Conservation (phyloP, 2,329 filamentous ascomycete genomes). For the Neospermospora avenae region DNA sequence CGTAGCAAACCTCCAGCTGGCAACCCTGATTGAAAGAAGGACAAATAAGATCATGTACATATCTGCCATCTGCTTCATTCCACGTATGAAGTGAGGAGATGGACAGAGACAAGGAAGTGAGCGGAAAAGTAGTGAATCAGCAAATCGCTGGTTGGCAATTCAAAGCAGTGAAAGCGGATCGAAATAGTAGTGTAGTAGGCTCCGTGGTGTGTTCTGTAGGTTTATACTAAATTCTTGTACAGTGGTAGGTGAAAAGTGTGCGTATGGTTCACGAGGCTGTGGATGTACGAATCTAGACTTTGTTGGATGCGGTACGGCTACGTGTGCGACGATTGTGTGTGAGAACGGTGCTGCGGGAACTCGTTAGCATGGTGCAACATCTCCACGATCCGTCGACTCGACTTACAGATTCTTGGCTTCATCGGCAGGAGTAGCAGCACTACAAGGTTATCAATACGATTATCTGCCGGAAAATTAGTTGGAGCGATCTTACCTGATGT, state of each 20-base stretch:
- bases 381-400: background rate
- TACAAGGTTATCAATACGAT: background rate
- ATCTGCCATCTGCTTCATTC: background rate
- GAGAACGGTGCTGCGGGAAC: background rate
- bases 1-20: too few relatives aligned
- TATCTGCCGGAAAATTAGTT: background rate
- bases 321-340: background rate
- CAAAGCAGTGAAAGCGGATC: background rate
- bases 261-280: too few relatives aligned
- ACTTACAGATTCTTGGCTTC: background rate
- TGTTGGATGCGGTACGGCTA: slow-evolving; percentile 1
- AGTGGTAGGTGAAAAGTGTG: background rate
- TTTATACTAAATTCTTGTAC: background rate
- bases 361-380: background rate
- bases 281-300: background rate
- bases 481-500: background rate
- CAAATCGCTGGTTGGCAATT: background rate
- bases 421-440: background rate
- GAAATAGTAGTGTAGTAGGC: background rate
- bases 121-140: background rate
- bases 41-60: background rate
- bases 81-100: too few relatives aligned
- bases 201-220: background rate
- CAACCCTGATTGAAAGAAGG: background rate
- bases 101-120: background rate